Percentiles rank a stretch among this genome's conserved stretches.
These are phyloP conservation scores for Leccinellum rugosiceps DNA, from an alignment of 768 basidiomycete species.

Conservation along the genomic window DNA sequence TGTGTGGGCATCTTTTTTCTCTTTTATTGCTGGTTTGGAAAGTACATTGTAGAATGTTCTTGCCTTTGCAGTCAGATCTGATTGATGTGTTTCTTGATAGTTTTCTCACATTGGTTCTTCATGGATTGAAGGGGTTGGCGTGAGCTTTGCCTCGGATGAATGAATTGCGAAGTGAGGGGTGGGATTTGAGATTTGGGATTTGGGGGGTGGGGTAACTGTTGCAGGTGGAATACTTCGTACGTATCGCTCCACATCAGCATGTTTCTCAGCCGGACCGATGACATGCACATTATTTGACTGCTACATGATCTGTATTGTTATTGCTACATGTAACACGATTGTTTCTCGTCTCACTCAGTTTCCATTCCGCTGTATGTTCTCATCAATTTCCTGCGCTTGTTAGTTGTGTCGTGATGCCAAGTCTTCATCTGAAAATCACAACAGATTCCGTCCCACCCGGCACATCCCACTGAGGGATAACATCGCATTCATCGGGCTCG, in stretches of 20 bases:
- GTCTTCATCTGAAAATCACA: conserved; percentile 1
- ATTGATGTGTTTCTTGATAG: not conserved
- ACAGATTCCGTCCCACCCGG: conserved; percentile 16
- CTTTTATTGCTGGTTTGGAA: not conserved
- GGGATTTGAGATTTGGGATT: not conserved
- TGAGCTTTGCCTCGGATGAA: not conserved
- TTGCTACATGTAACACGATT: not conserved
- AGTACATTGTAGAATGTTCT: not conserved
- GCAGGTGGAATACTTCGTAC: not conserved
- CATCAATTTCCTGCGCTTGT: conserved; percentile 7
- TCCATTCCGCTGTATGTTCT: not conserved
- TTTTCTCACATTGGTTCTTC: not conserved
- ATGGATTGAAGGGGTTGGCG: not conserved
- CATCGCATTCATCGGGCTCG: conserved; percentile 54
- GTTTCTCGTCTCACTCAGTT: not conserved
- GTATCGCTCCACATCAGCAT: not conserved
- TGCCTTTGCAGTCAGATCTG: not conserved
- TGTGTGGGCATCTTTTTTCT: not conserved
- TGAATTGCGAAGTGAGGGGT: not conserved
- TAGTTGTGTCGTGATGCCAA: conserved; percentile 22
- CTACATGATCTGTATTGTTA: not conserved
- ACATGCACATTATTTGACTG: too few species aligned
- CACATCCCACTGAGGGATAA: conserved; percentile 17
- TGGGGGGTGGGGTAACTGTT: too few species aligned
- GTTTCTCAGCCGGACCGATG: not conserved